phyloP scores from a whole-genome alignment of 352 stramenopile genomes.

The Pythium phragmiticola region DNA sequence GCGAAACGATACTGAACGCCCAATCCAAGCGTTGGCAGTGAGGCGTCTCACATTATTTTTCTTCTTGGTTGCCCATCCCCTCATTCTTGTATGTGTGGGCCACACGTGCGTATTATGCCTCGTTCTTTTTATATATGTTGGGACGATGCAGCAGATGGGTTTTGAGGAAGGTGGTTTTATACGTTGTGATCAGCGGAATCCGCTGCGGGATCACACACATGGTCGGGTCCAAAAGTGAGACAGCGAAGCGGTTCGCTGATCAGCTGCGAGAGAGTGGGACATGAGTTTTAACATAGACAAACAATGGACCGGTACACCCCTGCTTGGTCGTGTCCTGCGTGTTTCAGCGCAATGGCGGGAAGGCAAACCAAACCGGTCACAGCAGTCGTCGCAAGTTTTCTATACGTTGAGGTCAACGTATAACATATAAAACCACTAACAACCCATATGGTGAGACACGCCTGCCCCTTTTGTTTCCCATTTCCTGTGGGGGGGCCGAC shows the following conservation, averaged over 20 bases:
- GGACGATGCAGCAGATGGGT: slow-evolving; percentile 14
- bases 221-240: background rate
- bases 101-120: background rate
- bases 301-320: background rate
- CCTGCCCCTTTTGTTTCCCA: slow-evolving; percentile 13
- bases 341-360: slow-evolving; percentile 12
- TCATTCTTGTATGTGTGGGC: background rate
- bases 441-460: slow-evolving; percentile 23
- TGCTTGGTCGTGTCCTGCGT: slow-evolving; percentile 13
- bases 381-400: too few relatives aligned
- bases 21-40: too few relatives aligned
- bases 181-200: slow-evolving; percentile 18
- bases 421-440: too few relatives aligned
- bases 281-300: slow-evolving; percentile 24
- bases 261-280: slow-evolving; percentile 20
- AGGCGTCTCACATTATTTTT: background rate
- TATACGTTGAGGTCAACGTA: too few relatives aligned
- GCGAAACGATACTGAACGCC: too few relatives aligned
- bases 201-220: background rate
- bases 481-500: background rate
- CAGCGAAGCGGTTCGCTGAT: background rate
- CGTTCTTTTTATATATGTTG: slow-evolving; percentile 25
- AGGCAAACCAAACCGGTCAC: too few relatives aligned
- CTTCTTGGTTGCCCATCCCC: background rate
- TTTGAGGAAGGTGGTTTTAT: slow-evolving; percentile 8